phyloP scores from a whole-genome alignment of 495 filamentous ascomycete species.

The Sordaria brevicollis region DNA sequence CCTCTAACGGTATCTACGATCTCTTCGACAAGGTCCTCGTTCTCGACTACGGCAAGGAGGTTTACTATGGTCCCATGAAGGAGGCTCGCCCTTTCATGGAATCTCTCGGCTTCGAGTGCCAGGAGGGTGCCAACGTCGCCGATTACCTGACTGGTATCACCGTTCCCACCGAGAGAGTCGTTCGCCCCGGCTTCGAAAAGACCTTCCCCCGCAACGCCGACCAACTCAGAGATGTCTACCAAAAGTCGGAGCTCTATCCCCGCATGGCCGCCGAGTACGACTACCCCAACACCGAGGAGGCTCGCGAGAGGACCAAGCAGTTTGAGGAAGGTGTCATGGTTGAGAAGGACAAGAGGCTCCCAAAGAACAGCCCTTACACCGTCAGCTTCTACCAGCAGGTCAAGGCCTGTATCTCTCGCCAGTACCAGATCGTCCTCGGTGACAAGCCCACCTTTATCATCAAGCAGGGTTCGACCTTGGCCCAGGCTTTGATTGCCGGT shows the following conservation, averaged over 20 bases:
- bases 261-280: conserved; percentile 37
- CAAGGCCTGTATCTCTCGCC: conserved; percentile 40
- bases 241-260: conserved; percentile 25
- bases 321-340: conserved; percentile 36
- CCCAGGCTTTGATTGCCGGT: conserved; percentile 67
- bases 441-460: conserved; percentile 49
- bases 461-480: conserved; percentile 41
- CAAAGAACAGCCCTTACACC: conserved; percentile 39
- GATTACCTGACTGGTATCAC: conserved; percentile 48
- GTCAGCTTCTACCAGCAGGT: conserved; percentile 47
- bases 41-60: conserved; percentile 51
- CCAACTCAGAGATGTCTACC: conserved; percentile 27
- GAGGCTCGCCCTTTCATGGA: conserved; percentile 47
- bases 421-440: conserved; percentile 50
- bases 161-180: conserved; percentile 15
- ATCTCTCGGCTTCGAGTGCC: conserved; percentile 40
- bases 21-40: conserved; percentile 54
- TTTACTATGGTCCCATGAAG: conserved; percentile 48
- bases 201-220: conserved; percentile 39
- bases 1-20: conserved; percentile 55
- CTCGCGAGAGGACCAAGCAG: conserved; percentile 34
- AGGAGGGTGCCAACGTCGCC: conserved; percentile 41
- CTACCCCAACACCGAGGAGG: conserved; percentile 35
- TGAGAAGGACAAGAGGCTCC: conserved; percentile 34
- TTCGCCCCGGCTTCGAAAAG: conserved; percentile 20